These are phyloP conservation scores for Lepidium campestre DNA, from an alignment of 441 rosid species.

Conservation along the genomic window DNA sequence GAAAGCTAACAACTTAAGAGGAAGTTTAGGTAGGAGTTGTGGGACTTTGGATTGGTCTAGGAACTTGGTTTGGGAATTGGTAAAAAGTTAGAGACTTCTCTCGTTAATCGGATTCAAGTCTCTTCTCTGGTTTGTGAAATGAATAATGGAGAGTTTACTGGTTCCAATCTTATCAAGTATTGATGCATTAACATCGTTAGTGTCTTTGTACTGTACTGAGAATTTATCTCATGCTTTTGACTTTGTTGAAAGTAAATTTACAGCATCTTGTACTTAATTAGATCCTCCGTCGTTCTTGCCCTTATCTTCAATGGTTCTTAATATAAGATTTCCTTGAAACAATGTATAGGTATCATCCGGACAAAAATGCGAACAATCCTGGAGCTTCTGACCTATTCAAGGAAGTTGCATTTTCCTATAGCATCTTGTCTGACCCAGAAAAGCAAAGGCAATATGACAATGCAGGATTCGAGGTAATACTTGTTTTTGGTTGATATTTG, in stretches of 20 bases:
- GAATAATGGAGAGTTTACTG: background rate
- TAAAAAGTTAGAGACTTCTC: background rate
- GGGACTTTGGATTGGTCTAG: background rate
- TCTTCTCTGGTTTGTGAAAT: background rate
- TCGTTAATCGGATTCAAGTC: too few relatives aligned
- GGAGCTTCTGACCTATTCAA: conserved; percentile 91
- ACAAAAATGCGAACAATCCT: conserved; percentile 85
- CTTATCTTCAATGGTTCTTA: background rate
- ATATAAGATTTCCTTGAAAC: background rate
- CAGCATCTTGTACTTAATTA: too few relatives aligned
- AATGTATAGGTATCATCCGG: conserved; percentile 81
- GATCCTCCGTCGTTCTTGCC: background rate
- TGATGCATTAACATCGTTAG: background rate
- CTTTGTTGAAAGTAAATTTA: background rate
- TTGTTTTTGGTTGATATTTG: background rate
- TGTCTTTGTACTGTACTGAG: background rate
- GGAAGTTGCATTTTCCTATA: conserved; percentile 94
- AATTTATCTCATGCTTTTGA: background rate
- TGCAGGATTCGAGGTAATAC: conserved; percentile 82
- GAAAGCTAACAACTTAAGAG: background rate
- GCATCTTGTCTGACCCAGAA: conserved; percentile 93
- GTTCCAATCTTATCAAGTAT: background rate
- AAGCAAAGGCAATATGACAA: conserved; percentile 92
- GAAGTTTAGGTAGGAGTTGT: background rate
- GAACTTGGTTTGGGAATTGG: background rate